These are phyloP conservation scores for Puccinia coronata DNA, from an alignment of 1,284 basidiomycete species.

Conservation along the genomic window DNA sequence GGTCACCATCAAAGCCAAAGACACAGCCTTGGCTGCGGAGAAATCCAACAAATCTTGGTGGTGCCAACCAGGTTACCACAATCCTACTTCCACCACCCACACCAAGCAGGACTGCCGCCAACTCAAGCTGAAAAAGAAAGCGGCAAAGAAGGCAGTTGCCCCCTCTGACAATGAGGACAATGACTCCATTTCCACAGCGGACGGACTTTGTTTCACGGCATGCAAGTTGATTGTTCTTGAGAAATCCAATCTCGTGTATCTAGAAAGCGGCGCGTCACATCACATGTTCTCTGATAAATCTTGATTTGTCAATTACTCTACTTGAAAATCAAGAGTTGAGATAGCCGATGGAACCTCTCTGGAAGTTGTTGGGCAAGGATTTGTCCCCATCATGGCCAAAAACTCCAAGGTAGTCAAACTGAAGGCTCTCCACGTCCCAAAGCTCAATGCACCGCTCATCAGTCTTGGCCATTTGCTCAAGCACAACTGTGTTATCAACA, in stretches of 20 bases:
- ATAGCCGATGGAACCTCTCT: conserved; percentile 18
- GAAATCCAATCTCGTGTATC: background rate
- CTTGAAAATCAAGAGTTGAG: background rate
- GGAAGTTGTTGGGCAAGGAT: background rate
- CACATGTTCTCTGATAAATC: conserved; percentile 1
- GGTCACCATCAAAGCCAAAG: background rate
- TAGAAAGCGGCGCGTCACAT: conserved; percentile 12
- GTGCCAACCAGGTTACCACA: background rate
- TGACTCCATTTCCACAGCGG: background rate
- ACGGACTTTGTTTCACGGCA: background rate
- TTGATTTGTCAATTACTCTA: background rate
- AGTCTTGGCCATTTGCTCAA: background rate
- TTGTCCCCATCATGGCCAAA: background rate
- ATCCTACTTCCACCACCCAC: background rate
- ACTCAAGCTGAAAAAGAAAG: background rate
- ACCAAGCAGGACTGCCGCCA: background rate
- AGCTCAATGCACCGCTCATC: background rate
- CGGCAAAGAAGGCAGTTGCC: background rate
- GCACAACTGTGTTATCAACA: background rate
- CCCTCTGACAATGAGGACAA: background rate
- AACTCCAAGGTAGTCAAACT: background rate
- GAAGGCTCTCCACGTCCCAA: background rate
- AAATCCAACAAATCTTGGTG: background rate
- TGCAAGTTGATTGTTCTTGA: background rate
- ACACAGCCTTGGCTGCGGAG: background rate